phyloP scores from a whole-genome alignment of 768 basidiomycete species.

The Pulveroboletus sp. region DNA sequence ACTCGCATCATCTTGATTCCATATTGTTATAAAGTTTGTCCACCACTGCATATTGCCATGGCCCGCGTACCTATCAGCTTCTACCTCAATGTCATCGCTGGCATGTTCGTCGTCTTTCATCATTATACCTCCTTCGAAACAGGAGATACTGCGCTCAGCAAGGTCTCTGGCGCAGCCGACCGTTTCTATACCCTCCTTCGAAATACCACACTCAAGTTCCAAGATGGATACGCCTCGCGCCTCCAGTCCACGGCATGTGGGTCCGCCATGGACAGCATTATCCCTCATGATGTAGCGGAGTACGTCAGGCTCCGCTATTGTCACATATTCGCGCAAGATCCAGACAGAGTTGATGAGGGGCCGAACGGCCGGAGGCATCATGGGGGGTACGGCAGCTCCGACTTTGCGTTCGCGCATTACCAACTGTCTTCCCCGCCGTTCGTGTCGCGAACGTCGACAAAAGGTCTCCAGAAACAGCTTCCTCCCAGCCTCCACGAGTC shows the following conservation, averaged over 20 bases:
- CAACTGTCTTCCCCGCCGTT: not conserved
- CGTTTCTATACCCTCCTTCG: conserved; percentile 16
- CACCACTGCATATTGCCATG: not conserved
- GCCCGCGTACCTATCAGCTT: conserved; percentile 13
- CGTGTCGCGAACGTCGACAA: not conserved
- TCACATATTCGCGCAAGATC: not conserved
- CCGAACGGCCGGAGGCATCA: not conserved
- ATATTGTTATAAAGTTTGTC: not conserved
- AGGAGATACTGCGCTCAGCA: conserved; percentile 18
- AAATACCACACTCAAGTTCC: conserved; percentile 2
- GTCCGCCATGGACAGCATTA: not conserved
- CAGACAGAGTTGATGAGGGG: not conserved
- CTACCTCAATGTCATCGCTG: conserved; percentile 18
- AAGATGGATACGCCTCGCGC: conserved; percentile 1
- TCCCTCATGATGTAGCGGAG: not conserved
- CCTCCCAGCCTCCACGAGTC: not conserved
- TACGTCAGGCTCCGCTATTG: conserved; percentile 6
- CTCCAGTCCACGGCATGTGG: conserved; percentile 4
- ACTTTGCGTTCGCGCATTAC: not conserved
- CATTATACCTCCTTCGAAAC: conserved; percentile 15
- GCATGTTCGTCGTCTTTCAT: conserved; percentile 17
- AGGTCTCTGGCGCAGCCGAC: conserved; percentile 15
- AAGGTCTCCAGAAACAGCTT: not conserved
- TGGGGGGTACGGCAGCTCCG: conserved; percentile 3
- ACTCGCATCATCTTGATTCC: too few species aligned